A percentile compares a stretch with the other conserved stretches of the same genome.
These are phyloP conservation scores for Penicillium sp. DNA, from an alignment of 2,329 filamentous ascomycete species.

Conservation along the genomic window DNA sequence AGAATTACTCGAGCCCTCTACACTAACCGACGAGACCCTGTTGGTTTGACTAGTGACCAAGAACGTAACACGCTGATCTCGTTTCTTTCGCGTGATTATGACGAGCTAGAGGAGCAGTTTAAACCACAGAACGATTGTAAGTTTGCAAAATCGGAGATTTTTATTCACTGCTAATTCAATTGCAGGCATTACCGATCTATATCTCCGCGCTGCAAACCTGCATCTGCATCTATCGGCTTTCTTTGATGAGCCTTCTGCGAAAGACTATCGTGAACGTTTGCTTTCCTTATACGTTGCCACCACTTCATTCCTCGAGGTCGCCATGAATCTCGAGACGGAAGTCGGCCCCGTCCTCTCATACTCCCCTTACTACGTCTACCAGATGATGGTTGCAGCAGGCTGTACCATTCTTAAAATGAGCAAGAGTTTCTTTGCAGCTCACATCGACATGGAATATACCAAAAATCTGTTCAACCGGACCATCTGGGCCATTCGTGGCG, in stretches of 20 bases:
- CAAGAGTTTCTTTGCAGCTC: slow-evolving; percentile 62
- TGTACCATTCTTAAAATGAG: slow-evolving; percentile 65
- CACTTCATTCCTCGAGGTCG: slow-evolving; percentile 48
- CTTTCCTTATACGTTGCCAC: slow-evolving; percentile 48
- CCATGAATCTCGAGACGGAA: slow-evolving; percentile 45
- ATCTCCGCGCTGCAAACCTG: slow-evolving; percentile 48
- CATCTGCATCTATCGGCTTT: slow-evolving; percentile 52
- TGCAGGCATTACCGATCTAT: slow-evolving; percentile 47
- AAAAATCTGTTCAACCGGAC: slow-evolving; percentile 59
- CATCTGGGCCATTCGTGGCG: slow-evolving; percentile 58
- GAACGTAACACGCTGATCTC: slow-evolving; percentile 47
- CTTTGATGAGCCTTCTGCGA: slow-evolving; percentile 49
- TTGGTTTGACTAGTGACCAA: slow-evolving; percentile 49
- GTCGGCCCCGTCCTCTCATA: slow-evolving; percentile 53
- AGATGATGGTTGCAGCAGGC: slow-evolving; percentile 65
- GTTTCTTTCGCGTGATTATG: slow-evolving; percentile 48
- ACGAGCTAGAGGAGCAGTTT: slow-evolving; percentile 55
- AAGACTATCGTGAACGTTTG: slow-evolving; percentile 48
- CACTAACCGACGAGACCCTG: slow-evolving; percentile 55
- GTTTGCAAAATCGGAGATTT: slow-evolving; percentile 5
- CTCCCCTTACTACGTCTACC: slow-evolving; percentile 62
- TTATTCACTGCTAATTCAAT: slow-evolving; percentile 4
- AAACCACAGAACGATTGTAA: slow-evolving; percentile 42
- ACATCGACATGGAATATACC: slow-evolving; percentile 57
- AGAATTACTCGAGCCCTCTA: slow-evolving; percentile 58